Evolutionary conservation across 352 stramenopile species (phyloP), one percentile per base, ranked within the genome.

Genomic region (Pythium pyrilobum): DNA sequence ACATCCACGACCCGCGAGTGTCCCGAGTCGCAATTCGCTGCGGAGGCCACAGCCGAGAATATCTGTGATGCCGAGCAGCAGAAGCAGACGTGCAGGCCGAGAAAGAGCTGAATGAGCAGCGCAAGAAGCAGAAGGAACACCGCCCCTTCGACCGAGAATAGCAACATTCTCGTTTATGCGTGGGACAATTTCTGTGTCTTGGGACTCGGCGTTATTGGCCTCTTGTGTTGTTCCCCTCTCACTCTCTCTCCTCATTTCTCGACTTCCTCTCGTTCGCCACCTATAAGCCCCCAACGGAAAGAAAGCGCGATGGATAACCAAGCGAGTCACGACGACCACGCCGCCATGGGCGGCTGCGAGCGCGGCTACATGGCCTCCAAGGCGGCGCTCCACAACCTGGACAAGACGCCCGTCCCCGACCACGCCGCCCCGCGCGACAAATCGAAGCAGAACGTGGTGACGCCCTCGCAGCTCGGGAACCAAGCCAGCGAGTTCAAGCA

Each of bases 321-420:
- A 33, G 7, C 5, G 24, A 43, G 23, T 12, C 31, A 43, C 20
- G 20, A 43, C 31, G 7, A 27, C 36, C 2, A 15, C 24, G 29
- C 34, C 24, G 3, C 6, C 10, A 59, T 59, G 50, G 37, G 43
- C 3, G 23, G 45, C 1, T 50, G 49, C 9, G 49, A 64, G 56
- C 31, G 27, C 20, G 57, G 49, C 1, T 65, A 56, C 50, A 56
- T 65, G 41, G 49, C 50, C 7, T 65, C 49, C 16, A 50, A 51
- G 44, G 57, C 50, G 4, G 57, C 57, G 7, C 48, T 65, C 8
- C 16, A 59, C 15, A 59, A 65, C 27, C 13, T 65, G 16, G 57
- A 56, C 48, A 59, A 59, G 43, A 25, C 18, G 8, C 42, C 60
- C 25, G 45, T 51, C 5, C 39, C 49, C 6, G 50, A 58, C 33